These are phyloP conservation scores for Xenosphaeropsis pyriputrescens DNA, from an alignment of 2,329 filamentous ascomycete genomes.

Conservation along the genomic window DNA sequence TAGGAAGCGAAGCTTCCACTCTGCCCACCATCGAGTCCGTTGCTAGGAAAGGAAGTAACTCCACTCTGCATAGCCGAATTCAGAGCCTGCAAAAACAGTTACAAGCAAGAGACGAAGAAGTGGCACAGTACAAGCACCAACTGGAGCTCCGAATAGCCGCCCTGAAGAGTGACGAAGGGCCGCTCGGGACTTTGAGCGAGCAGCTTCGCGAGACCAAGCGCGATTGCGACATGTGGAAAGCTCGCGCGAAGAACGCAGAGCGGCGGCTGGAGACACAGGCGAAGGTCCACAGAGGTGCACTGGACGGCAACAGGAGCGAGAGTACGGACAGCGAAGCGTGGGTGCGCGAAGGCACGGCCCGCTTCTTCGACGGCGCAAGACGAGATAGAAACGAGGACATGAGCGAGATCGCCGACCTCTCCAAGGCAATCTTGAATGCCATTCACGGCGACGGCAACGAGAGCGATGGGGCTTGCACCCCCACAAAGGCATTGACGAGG, in stretches of 20 bases:
- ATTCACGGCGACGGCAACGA: too few species aligned
- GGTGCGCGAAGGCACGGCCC: too few species aligned
- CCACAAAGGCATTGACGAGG: too few species aligned
- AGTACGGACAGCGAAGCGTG: neutral
- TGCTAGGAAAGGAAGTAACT: constrained; percentile 9
- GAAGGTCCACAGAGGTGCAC: constrained; percentile 3
- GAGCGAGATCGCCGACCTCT: too few species aligned
- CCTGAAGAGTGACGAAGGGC: constrained; percentile 11
- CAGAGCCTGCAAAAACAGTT: constrained; percentile 32
- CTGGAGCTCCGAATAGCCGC: constrained; percentile 26
- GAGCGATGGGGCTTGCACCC: too few species aligned
- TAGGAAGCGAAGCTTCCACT: neutral
- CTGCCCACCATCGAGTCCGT: constrained; percentile 1
- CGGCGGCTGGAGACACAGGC: constrained; percentile 25
- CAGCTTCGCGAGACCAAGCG: constrained; percentile 27
- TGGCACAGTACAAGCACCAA: constrained; percentile 26
- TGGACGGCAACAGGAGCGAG: constrained; percentile 4
- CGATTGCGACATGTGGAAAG: constrained; percentile 34
- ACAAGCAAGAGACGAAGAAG: constrained; percentile 29
- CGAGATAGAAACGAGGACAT: too few species aligned
- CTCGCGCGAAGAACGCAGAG: constrained; percentile 40
- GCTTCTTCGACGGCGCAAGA: too few species aligned
- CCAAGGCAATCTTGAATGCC: too few species aligned
- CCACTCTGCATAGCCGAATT: constrained; percentile 31
- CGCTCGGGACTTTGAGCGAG: constrained; percentile 30